A percentile compares a stretch with the other conserved stretches of the same genome.
Evolutionary conservation across 2,329 filamentous ascomycete genomes (phyloP).

Genomic region (Didymella pomorum): DNA sequence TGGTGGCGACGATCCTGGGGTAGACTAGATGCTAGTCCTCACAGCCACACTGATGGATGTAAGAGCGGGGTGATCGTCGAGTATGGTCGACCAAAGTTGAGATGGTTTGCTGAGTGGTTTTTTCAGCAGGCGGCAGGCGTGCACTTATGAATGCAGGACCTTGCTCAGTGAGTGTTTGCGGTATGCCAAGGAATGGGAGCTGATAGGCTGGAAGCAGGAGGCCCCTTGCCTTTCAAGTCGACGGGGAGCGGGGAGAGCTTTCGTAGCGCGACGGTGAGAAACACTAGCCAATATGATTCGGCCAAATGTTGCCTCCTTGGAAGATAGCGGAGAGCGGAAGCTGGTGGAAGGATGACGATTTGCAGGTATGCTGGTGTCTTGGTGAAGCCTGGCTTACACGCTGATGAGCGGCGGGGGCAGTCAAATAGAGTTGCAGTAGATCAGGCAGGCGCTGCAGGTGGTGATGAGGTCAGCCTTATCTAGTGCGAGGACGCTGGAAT

Average conservation of each 20-base stretch:
- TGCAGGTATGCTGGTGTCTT: conserved; percentile 28
- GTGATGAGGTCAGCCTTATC: conserved; percentile 41
- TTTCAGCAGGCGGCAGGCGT: conserved; percentile 21
- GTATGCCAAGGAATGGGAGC: conserved; percentile 37
- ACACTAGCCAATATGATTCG: conserved; percentile 27
- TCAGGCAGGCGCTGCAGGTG: conserved; percentile 18
- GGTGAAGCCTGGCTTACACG: conserved; percentile 31
- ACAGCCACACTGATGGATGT: conserved; percentile 29
- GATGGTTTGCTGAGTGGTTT: conserved; percentile 18
- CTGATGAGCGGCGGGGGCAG: conserved; percentile 8
- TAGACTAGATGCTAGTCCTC: conserved; percentile 28
- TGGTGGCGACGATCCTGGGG: conserved; percentile 33
- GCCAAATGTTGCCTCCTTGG: conserved; percentile 18
- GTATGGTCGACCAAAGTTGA: conserved; percentile 16
- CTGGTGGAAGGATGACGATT: conserved; percentile 30
- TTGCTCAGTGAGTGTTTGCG: conserved; percentile 16
- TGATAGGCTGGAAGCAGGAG: conserved; percentile 36
- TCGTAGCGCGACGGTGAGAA: conserved; percentile 24
- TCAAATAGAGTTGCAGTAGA: conserved; percentile 14
- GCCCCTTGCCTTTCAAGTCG: conserved; percentile 27
- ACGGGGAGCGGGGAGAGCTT: conserved; percentile 26
- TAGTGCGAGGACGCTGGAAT: conserved; percentile 18
- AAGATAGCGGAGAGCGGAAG: conserved; percentile 26
- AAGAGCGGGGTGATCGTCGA: conserved; percentile 19
- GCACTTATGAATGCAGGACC: conserved; percentile 33